phyloP scores from a whole-genome alignment of 176 grass and related monocot species.

The Cenchrus fungigraminus region DNA sequence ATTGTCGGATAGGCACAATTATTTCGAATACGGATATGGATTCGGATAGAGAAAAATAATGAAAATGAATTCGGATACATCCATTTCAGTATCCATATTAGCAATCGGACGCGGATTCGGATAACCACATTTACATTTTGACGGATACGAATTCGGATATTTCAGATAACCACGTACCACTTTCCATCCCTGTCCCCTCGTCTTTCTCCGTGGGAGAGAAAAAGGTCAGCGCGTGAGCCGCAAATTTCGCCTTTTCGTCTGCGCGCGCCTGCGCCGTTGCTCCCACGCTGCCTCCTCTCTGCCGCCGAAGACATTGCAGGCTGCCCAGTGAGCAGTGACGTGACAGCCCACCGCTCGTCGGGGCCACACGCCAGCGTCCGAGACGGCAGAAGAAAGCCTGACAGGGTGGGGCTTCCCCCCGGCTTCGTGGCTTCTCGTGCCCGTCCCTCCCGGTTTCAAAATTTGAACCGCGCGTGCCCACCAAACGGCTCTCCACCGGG shows the following conservation, averaged over 20 bases:
- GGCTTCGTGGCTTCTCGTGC: neutral
- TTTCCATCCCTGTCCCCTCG: neutral
- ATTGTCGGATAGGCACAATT: too few relatives aligned
- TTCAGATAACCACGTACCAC: too few relatives aligned
- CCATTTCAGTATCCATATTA: too few relatives aligned
- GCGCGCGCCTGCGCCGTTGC: neutral
- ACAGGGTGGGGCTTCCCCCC: neutral
- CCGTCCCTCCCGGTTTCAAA: slow-evolving; percentile 36
- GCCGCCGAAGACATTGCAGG: too few relatives aligned
- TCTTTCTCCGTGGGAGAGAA: slow-evolving; percentile 39
- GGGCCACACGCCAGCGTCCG: slow-evolving; percentile 27
- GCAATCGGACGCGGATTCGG: too few relatives aligned
- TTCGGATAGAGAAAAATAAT: too few relatives aligned
- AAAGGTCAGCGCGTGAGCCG: slow-evolving; percentile 27
- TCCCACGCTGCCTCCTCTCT: neutral
- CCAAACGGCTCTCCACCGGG: slow-evolving; percentile 15
- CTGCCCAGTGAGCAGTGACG: neutral
- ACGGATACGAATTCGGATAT: too few relatives aligned
- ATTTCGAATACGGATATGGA: too few relatives aligned
- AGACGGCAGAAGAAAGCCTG: neutral
- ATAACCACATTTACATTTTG: too few relatives aligned
- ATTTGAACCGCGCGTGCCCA: slow-evolving; percentile 40
- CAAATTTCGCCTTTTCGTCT: slow-evolving; percentile 31
- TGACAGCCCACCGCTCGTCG: neutral
- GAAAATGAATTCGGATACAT: too few relatives aligned